Conservation (phyloP, 2,329 filamentous ascomycete species). For the Mycocentrospora acerina region DNA sequence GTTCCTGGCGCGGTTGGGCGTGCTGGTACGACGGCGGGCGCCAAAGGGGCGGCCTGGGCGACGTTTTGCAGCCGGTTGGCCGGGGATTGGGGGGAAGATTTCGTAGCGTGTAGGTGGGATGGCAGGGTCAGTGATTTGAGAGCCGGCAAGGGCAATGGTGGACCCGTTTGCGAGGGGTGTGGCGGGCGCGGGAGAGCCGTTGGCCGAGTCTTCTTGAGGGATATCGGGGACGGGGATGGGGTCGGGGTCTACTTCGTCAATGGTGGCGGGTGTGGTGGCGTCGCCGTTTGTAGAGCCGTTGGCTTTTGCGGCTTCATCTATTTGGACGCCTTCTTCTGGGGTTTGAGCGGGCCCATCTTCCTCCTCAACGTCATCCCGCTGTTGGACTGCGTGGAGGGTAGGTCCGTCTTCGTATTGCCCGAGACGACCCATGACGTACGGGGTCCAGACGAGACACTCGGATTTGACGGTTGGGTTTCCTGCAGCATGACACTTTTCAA, state of each 20-base stretch:
- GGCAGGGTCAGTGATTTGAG: slow-evolving; percentile 37
- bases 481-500: slow-evolving; percentile 85
- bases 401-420: slow-evolving; percentile 82
- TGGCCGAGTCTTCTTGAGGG: slow-evolving; percentile 29
- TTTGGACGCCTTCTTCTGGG: slow-evolving; percentile 49
- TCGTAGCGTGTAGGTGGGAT: slow-evolving; percentile 75
- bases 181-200: slow-evolving; percentile 32
- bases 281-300: slow-evolving; percentile 24
- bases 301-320: slow-evolving; percentile 28
- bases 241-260: slow-evolving; percentile 13
- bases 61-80: slow-evolving; percentile 41
- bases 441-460: slow-evolving; percentile 85
- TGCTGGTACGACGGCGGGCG: slow-evolving; percentile 38
- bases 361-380: slow-evolving; percentile 70
- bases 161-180: slow-evolving; percentile 38
- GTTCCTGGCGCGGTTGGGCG: slow-evolving; percentile 33
- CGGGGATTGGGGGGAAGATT: slow-evolving; percentile 70
- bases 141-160: slow-evolving; percentile 29
- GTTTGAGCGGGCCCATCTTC: slow-evolving; percentile 35
- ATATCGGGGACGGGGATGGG: slow-evolving; percentile 24
- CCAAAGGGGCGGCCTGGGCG: slow-evolving; percentile 42
- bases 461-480: slow-evolving; percentile 83
- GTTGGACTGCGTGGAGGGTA: slow-evolving; percentile 81
- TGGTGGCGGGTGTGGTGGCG: slow-evolving; percentile 12
- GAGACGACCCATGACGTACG: slow-evolving; percentile 90